A percentile compares a stretch with the other conserved stretches of the same genome.
These are phyloP conservation scores for Sphagnurus paluster DNA, from an alignment of 1,284 basidiomycete species.

Conservation along the genomic window DNA sequence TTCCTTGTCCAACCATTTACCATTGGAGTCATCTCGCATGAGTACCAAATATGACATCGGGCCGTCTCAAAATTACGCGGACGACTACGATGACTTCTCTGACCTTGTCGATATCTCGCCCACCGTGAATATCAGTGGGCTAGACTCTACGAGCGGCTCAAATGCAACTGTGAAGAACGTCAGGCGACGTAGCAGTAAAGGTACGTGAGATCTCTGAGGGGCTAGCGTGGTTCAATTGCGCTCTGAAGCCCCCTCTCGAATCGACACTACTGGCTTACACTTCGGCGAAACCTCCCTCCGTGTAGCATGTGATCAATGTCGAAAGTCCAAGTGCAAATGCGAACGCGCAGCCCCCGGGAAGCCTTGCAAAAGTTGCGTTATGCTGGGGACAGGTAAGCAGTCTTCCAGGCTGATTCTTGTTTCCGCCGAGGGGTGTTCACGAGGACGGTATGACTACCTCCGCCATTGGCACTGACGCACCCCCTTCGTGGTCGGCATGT, in stretches of 20 bases:
- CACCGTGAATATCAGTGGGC: conserved; percentile 18
- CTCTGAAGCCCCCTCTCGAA: conserved; percentile 2
- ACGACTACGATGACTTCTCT: conserved; percentile 52
- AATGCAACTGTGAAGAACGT: conserved; percentile 49
- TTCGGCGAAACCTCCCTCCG: conserved; percentile 12
- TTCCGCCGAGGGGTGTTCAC: too few relatives aligned
- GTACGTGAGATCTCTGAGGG: conserved; percentile 30
- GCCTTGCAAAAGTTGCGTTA: conserved; percentile 70
- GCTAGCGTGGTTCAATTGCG: conserved; percentile 1
- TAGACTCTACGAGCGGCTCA: conserved; percentile 19
- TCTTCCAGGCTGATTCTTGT: too few relatives aligned
- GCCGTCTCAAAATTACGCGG: conserved; percentile 33
- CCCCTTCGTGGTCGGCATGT: too few relatives aligned
- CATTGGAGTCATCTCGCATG: conserved; percentile 16
- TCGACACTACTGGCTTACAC: conserved; percentile 13
- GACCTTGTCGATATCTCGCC: conserved; percentile 43
- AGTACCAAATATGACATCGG: conserved; percentile 18
- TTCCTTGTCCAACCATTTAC: conserved; percentile 20
- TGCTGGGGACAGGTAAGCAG: conserved; percentile 68
- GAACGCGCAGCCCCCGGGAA: conserved; percentile 55
- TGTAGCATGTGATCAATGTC: conserved; percentile 77
- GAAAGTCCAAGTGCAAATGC: conserved; percentile 80
- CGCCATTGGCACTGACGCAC: too few relatives aligned
- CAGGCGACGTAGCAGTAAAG: conserved; percentile 67
- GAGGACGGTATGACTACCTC: conserved; percentile 1